Base-by-base conservation (phyloP, 768 basidiomycete genomes). In the Panaeolus papilionaceus region DNA sequence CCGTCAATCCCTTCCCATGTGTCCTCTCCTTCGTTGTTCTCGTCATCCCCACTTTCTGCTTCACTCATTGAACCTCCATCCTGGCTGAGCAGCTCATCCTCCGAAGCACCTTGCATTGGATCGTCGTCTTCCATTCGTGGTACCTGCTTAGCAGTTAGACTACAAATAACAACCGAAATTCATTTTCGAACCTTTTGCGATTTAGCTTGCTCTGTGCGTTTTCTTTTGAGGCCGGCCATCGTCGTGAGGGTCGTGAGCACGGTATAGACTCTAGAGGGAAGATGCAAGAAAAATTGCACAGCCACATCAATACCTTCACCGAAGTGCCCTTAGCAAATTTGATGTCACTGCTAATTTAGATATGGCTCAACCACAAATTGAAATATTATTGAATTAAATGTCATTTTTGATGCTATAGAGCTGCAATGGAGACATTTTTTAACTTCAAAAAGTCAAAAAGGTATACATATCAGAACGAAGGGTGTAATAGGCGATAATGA, bases 141-240 rank as follows among this genome's bases (percentile, higher is more conserved):
- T 61, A 39, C 67, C 64, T 49, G 42, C 16, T 16, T 67, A 63
- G 28, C 63, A 54, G 38, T 66, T 38, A 62, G 38, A 18, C 14
- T 7, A 1, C 18, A n/a, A 28, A 23, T 23, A 4, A n/a, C 23
- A 38, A 5, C 18, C 26, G 16, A 0, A 2, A 62, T 62, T 11
- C 58, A 33, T 18, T 18, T 45, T 33, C 67, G 38, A 69, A 77
- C 77, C 71, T 77, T 76, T 28, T 73, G 67, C 18, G 73, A 64
- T 16, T 47, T 71, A 1, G 70, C 40, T 37, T 67, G 66, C 61
- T 69, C 71, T 61, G 65, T 68, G 61, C 74, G 67, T 64, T 79
- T 79, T 66, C 76, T 74, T 69, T 79, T 77, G 58, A 77, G 69
- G 45, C 70, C 72, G 63, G 70, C 72, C 73, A 76, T 77, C 67